These are phyloP conservation scores for Rhizopogon parksii DNA, from an alignment of 1,284 basidiomycete genomes.

Conservation along the genomic window DNA sequence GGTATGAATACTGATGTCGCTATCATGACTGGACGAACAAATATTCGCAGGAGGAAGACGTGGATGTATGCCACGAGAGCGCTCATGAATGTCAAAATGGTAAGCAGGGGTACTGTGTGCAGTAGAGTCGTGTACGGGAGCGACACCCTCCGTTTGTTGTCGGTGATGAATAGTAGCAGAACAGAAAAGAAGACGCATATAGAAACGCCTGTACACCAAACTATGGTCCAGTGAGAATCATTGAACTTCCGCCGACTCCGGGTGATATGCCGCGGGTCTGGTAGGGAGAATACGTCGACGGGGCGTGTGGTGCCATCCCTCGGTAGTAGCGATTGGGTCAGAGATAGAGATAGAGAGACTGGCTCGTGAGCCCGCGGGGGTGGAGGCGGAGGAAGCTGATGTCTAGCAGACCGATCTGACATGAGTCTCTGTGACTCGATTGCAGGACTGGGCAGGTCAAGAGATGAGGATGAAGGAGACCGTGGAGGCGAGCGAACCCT, in stretches of 20 bases:
- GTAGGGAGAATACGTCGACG: conserved; percentile 63
- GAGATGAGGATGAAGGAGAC: conserved; percentile 41
- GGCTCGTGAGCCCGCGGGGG: conserved; percentile 32
- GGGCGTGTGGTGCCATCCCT: conserved; percentile 56
- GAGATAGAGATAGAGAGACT: conserved; percentile 41
- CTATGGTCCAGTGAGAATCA: conserved; percentile 63
- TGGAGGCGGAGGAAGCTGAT: conserved; percentile 28
- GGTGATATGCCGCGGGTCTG: conserved; percentile 60
- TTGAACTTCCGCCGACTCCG: conserved; percentile 61
- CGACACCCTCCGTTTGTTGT: conserved; percentile 24
- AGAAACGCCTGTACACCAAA: conserved; percentile 54
- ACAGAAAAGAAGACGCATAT: conserved; percentile 56
- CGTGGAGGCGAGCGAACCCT: conserved; percentile 38
- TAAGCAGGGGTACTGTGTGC: conserved; percentile 79
- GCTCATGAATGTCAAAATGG: conserved; percentile 69
- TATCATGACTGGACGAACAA: conserved; percentile 77
- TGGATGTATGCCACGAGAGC: conserved; percentile 70
- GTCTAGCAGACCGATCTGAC: background rate
- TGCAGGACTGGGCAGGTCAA: conserved; percentile 39
- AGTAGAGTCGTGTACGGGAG: conserved; percentile 70
- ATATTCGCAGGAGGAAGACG: conserved; percentile 69
- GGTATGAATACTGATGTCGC: conserved; percentile 78
- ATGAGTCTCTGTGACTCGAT: background rate
- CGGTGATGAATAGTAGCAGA: conserved; percentile 54
- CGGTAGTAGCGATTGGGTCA: conserved; percentile 69